phyloP scores from a whole-genome alignment of 148 eudicot species.

The Rhododendron henanense region DNA sequence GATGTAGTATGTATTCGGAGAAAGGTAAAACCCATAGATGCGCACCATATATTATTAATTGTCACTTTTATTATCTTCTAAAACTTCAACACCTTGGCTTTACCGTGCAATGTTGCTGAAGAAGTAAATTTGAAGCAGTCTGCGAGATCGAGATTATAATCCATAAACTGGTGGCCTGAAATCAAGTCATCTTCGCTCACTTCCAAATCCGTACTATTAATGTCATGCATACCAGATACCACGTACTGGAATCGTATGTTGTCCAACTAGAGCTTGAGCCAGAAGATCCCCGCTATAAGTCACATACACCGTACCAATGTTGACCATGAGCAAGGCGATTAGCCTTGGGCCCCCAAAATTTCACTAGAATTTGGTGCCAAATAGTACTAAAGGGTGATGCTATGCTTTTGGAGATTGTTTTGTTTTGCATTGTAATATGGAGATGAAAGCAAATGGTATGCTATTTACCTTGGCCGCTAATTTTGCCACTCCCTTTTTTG shows the following conservation, averaged over 20 bases:
- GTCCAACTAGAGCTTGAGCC: conserved; percentile 20
- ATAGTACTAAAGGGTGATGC: neutral
- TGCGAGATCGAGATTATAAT: neutral
- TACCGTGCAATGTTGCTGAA: conserved; percentile 25
- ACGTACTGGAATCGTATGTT: conserved; percentile 26
- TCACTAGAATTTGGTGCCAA: neutral
- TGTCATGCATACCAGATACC: conserved; percentile 13
- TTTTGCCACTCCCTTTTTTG: too few relatives aligned
- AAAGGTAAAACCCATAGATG: conserved; percentile 11
- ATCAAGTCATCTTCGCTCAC: conserved; percentile 17
- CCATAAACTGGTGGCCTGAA: neutral
- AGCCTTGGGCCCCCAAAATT: neutral
- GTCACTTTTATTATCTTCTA: conserved; percentile 9
- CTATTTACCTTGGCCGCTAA: neutral
- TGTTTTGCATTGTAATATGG: neutral
- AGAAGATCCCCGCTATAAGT: conserved; percentile 5
- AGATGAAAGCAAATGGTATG: conserved; percentile 7
- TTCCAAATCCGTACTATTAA: conserved; percentile 13
- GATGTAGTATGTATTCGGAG: conserved; percentile 19
- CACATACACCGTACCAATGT: neutral
- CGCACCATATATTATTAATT: too few relatives aligned
- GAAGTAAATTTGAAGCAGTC: conserved; percentile 29
- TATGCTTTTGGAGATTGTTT: neutral
- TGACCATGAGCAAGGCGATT: neutral
- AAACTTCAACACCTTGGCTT: conserved; percentile 26